Conservation (phyloP, 345 rosid species). For the Hibiscus syriacus region DNA sequence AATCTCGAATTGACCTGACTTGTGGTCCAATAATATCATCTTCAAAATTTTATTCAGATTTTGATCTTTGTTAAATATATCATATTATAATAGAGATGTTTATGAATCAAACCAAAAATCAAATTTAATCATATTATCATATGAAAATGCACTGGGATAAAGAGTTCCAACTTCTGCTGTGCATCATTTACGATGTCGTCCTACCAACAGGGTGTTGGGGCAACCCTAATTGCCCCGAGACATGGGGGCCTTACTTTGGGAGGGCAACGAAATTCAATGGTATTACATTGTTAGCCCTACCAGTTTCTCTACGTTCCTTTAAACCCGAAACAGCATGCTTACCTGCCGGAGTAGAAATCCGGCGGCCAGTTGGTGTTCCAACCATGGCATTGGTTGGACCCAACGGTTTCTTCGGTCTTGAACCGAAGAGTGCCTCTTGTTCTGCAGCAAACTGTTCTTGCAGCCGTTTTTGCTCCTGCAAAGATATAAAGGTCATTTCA, state of each 20-base stretch:
- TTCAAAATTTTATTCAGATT: not conserved
- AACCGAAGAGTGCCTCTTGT: slow-evolving; percentile 70
- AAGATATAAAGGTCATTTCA: not conserved
- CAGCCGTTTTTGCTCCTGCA: slow-evolving; percentile 79
- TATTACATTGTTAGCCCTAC: slow-evolving; percentile 25
- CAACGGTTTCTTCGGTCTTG: slow-evolving; percentile 76
- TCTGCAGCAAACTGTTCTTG: slow-evolving; percentile 72
- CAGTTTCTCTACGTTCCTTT: slow-evolving; percentile 56
- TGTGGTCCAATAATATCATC: too few relatives aligned
- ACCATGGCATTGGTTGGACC: slow-evolving; percentile 54
- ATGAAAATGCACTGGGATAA: not conserved
- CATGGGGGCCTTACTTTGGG: slow-evolving; percentile 44
- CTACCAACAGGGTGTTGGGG: not conserved
- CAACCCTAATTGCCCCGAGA: slow-evolving; percentile 29
- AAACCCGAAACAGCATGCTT: slow-evolving; percentile 40
- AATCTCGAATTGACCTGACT: too few relatives aligned
- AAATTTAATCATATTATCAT: too few relatives aligned
- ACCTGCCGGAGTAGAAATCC: slow-evolving; percentile 39
- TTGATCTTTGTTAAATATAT: too few relatives aligned
- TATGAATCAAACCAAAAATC: too few relatives aligned
- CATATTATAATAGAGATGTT: too few relatives aligned
- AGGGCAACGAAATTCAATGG: slow-evolving; percentile 85
- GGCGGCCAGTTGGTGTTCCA: slow-evolving; percentile 55
- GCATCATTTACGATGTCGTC: slow-evolving; percentile 15
- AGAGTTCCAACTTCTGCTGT: not conserved